Evolutionary conservation across 441 rosid species (phyloP).

Genomic region (Populus tomentosa): DNA sequence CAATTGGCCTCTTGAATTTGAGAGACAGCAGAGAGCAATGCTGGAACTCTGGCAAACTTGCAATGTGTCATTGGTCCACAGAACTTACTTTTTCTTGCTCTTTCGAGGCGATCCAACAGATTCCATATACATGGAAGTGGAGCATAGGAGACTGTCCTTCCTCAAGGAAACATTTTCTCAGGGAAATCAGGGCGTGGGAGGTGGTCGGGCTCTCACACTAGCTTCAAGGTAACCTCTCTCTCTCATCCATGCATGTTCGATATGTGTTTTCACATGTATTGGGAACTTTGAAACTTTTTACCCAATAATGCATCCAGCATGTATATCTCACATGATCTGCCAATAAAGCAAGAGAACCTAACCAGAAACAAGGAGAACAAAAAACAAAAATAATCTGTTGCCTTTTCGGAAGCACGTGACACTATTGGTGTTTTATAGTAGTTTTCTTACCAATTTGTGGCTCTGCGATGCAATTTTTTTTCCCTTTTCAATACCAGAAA

Average conservation of each 20-base stretch:
- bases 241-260: not conserved
- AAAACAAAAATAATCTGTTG: too few species aligned
- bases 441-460: not conserved
- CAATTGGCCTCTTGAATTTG: conserved; percentile 57
- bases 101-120: conserved; percentile 78
- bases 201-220: conserved; percentile 47
- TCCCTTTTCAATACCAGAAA: too few species aligned
- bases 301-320: not conserved
- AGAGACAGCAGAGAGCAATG: conserved; percentile 51
- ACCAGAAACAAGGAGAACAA: not conserved
- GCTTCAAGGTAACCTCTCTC: conserved; percentile 61
- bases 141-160: conserved; percentile 77
- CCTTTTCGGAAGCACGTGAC: not conserved
- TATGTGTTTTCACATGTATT: not conserved
- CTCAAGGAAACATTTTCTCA: conserved; percentile 65
- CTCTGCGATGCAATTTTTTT: not conserved
- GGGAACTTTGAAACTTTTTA: not conserved
- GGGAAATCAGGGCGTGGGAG: conserved; percentile 46
- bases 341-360: not conserved
- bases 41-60: conserved; percentile 78
- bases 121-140: conserved; percentile 81
- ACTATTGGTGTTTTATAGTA: not conserved
- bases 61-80: conserved; percentile 75
- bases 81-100: conserved; percentile 92
- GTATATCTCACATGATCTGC: not conserved